Conservation (phyloP, 768 basidiomycete genomes). For the Amanita molliuscula region DNA sequence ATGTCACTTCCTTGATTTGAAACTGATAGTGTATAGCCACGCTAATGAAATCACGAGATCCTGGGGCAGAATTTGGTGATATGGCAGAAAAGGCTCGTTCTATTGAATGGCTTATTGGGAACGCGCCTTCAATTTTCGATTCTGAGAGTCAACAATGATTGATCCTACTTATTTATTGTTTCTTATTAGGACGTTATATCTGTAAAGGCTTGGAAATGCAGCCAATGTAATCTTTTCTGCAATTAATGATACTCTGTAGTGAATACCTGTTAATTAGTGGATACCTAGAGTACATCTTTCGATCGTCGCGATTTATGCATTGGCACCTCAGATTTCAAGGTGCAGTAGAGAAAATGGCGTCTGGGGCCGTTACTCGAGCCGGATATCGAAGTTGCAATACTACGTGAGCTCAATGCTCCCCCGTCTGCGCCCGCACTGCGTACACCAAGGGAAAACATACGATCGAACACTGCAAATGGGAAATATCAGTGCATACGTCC, state of each 20-base stretch:
- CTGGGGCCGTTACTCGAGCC: slow-evolving; percentile 61
- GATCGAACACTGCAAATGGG: slow-evolving; percentile 60
- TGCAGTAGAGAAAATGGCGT: slow-evolving; percentile 78
- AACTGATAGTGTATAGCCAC: slow-evolving; percentile 51
- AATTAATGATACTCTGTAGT: not conserved
- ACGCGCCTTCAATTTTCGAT: slow-evolving; percentile 51
- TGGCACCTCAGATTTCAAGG: slow-evolving; percentile 51
- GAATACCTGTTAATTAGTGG: not conserved
- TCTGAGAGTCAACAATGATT: not conserved
- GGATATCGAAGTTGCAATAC: slow-evolving; percentile 53
- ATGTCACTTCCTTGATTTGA: slow-evolving; percentile 6
- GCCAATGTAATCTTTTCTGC: slow-evolving; percentile 1
- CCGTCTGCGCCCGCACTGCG: slow-evolving; percentile 66
- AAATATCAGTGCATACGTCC: slow-evolving; percentile 4
- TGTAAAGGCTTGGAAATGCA: slow-evolving; percentile 1
- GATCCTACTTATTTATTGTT: slow-evolving; percentile 6
- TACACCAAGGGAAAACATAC: slow-evolving; percentile 82
- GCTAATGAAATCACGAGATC: slow-evolving; percentile 83
- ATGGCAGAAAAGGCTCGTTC: slow-evolving; percentile 95
- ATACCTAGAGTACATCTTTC: slow-evolving; percentile 5
- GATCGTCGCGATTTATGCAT: slow-evolving; percentile 29
- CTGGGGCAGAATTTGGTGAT: slow-evolving; percentile 86
- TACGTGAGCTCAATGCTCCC: slow-evolving; percentile 50
- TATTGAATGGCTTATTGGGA: slow-evolving; percentile 92
- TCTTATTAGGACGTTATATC: not conserved